A percentile compares a stretch with the other conserved stretches of the same genome.
These are phyloP conservation scores for Ambrosia hybrid DNA, from an alignment of 140 eudicot species.

Conservation along the genomic window DNA sequence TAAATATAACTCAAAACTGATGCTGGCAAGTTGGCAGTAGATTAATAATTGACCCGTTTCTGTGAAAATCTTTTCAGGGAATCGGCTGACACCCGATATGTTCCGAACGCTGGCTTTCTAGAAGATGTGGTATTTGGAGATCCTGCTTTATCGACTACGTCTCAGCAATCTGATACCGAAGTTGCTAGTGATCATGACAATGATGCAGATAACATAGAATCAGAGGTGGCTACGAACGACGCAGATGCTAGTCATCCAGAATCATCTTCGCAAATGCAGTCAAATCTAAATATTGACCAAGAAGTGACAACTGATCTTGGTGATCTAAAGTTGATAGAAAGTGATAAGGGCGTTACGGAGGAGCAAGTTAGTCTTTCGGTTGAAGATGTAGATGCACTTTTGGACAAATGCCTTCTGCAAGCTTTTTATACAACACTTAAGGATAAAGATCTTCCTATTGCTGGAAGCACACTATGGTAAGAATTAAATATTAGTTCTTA, in stretches of 20 bases:
- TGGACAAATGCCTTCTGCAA: conserved; percentile 91
- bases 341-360: conserved; percentile 48
- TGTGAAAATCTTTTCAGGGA: conserved; percentile 54
- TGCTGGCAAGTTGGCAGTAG: no score
- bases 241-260: conserved; percentile 35
- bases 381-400: conserved; percentile 66
- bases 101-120: conserved; percentile 84
- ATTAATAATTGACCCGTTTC: no score
- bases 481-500: not conserved
- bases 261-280: conserved; percentile 29
- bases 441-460: conserved; percentile 97
- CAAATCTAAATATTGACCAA: conserved; percentile 28
- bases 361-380: conserved; percentile 51
- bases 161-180: conserved; percentile 53
- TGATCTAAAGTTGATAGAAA: conserved; percentile 53
- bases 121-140: conserved; percentile 77
- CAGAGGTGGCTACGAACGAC: conserved; percentile 29
- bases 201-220: conserved; percentile 36
- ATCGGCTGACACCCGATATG: conserved; percentile 77
- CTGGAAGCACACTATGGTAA: conserved; percentile 93
- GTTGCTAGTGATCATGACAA: conserved; percentile 39
- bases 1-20: conserved; percentile 19
- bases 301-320: conserved; percentile 47
- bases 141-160: conserved; percentile 49
- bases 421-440: conserved; percentile 90